Evolutionary conservation across 768 basidiomycete genomes (phyloP).

Genomic region (Termitomyces sp.): DNA sequence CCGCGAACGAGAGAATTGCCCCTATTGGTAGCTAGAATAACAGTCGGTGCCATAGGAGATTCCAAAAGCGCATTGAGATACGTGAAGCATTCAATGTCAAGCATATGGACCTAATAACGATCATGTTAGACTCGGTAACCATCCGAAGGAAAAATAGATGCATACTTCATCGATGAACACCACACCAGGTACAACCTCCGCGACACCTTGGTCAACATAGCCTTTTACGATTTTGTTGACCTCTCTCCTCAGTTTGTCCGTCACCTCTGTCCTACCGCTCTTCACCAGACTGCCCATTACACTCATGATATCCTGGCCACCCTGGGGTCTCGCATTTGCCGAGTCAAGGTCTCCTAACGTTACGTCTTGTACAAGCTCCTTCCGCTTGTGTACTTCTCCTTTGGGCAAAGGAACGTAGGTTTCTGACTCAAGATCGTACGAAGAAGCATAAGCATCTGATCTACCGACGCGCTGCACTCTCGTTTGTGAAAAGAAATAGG

Average conservation of each 20-base stretch:
- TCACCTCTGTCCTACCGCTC: slow-evolving; percentile 91
- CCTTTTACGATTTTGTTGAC: slow-evolving; percentile 97
- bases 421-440: slow-evolving; percentile 96
- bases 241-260: slow-evolving; percentile 91
- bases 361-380: slow-evolving; percentile 22
- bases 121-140: background rate
- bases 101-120: slow-evolving; percentile 92
- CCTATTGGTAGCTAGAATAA: slow-evolving; percentile 94
- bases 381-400: slow-evolving; percentile 21
- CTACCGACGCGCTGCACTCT: slow-evolving; percentile 79
- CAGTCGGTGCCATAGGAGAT: slow-evolving; percentile 95
- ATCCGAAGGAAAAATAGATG: background rate
- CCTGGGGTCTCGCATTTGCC: slow-evolving; percentile 92
- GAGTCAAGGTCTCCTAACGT: slow-evolving; percentile 87
- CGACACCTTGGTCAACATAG: slow-evolving; percentile 97
- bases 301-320: slow-evolving; percentile 98
- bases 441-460: slow-evolving; percentile 95
- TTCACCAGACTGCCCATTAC: slow-evolving; percentile 93
- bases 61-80: slow-evolving; percentile 95
- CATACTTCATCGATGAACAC: slow-evolving; percentile 97
- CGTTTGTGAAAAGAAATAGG: slow-evolving; percentile 1
- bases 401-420: slow-evolving; percentile 92
- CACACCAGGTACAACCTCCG: slow-evolving; percentile 96
- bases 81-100: slow-evolving; percentile 99
- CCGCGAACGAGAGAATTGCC: slow-evolving; percentile 91